phyloP scores from a whole-genome alignment of 2,329 filamentous ascomycete species.

The Ciborinia camelliae region DNA sequence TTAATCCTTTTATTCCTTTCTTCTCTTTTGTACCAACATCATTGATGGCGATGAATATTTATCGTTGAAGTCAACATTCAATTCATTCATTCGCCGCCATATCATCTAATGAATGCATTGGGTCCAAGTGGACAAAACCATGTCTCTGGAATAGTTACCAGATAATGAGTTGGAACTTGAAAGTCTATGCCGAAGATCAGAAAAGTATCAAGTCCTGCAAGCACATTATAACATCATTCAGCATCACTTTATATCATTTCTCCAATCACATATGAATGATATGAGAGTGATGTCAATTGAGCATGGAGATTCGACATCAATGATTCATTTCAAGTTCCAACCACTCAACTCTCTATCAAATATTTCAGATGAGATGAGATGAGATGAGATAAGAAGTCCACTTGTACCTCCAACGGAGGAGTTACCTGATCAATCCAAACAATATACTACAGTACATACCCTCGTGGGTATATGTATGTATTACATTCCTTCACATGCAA shows the following conservation, averaged over 20 bases:
- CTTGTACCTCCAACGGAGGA: not conserved
- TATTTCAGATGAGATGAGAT: too few relatives aligned
- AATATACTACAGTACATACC: not conserved
- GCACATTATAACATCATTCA: not conserved
- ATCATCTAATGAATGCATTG: too few relatives aligned
- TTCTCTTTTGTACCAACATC: not conserved
- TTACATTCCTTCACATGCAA: not conserved
- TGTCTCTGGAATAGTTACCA: conserved; percentile 1
- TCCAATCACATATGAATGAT: too few relatives aligned
- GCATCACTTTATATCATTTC: not conserved
- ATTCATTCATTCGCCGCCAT: too few relatives aligned
- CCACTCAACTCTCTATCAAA: not conserved
- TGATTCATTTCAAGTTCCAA: conserved; percentile 5
- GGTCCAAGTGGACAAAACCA: conserved; percentile 1
- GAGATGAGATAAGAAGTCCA: not conserved
- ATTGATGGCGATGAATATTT: not conserved
- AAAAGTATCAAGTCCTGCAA: not conserved
- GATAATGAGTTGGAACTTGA: not conserved
- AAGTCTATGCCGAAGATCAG: too few relatives aligned
- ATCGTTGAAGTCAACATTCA: not conserved
- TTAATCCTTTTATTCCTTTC: too few relatives aligned
- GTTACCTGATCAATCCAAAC: not conserved
- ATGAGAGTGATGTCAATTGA: too few relatives aligned
- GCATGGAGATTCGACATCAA: too few relatives aligned
- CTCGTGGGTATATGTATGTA: not conserved